phyloP scores from a whole-genome alignment of 345 rosid genomes.

The Rhizophora mangle region DNA sequence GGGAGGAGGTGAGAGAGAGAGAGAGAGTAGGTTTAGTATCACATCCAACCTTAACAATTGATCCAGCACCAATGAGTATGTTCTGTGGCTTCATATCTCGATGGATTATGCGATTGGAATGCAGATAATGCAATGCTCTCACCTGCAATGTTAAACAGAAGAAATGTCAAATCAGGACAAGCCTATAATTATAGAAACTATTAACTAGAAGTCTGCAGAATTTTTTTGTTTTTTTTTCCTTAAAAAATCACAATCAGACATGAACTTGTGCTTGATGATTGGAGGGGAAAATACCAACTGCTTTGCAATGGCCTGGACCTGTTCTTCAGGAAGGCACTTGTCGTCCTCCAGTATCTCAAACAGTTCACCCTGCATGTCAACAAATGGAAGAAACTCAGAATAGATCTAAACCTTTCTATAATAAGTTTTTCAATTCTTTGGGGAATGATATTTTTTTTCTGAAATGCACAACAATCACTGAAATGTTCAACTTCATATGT shows the following conservation, averaged over 20 bases:
- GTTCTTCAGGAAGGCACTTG: constrained; percentile 94
- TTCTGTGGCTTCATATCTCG: constrained; percentile 99
- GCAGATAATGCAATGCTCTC: constrained; percentile 87
- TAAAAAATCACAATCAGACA: constrained; percentile 11
- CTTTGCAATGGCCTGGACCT: constrained; percentile 97
- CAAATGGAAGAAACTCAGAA: background rate
- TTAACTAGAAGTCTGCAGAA: background rate
- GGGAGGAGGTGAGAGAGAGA: too few relatives aligned
- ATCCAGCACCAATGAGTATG: constrained; percentile 92
- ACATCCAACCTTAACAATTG: constrained; percentile 73
- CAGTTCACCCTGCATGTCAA: constrained; percentile 70
- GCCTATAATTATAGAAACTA: background rate
- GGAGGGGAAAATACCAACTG: constrained; percentile 61
- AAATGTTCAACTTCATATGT: background rate
- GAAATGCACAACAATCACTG: too few relatives aligned
- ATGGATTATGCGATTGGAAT: constrained; percentile 96
- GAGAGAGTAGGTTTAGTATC: background rate
- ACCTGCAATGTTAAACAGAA: constrained; percentile 47
- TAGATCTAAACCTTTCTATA: constrained; percentile 3
- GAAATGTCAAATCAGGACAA: background rate
- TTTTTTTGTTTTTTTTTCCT: too few relatives aligned
- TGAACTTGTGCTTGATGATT: background rate
- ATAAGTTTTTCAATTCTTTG: background rate
- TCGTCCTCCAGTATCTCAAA: constrained; percentile 98
- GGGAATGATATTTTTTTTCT: too few relatives aligned